A percentile compares a stretch with the other conserved stretches of the same genome.
These are phyloP conservation scores for Dendrocalamus sinicus DNA, from an alignment of 176 grass and related monocot genomes.

Conservation along the genomic window DNA sequence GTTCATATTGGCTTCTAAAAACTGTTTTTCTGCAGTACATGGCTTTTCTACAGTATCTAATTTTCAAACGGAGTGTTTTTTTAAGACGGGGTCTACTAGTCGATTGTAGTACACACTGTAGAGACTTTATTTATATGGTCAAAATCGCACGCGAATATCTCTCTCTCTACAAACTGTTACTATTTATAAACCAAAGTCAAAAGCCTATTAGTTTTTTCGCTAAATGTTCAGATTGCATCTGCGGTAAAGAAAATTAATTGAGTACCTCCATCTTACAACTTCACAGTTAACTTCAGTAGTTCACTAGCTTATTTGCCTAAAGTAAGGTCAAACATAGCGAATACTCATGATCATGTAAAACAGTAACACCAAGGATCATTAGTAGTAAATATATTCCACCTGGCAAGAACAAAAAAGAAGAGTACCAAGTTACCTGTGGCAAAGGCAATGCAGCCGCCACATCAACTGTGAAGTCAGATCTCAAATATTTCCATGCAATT, in stretches of 20 bases:
- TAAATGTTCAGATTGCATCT: background rate
- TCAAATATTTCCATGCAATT: slow-evolving; percentile 88
- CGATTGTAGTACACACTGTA: no score
- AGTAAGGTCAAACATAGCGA: slow-evolving; percentile 1
- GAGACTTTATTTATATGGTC: no score
- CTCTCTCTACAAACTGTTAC: no score
- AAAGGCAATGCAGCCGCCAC: slow-evolving; percentile 83
- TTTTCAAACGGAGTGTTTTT: no score
- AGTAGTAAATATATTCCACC: background rate
- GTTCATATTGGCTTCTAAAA: no score
- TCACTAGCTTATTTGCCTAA: background rate
- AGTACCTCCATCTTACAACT: slow-evolving; percentile 7
- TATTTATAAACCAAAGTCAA: no score
- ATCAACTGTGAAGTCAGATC: slow-evolving; percentile 78
- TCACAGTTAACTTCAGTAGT: background rate
- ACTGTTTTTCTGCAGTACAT: no score
- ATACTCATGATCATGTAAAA: background rate
- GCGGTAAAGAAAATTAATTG: slow-evolving; percentile 4
- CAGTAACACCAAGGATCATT: slow-evolving; percentile 5
- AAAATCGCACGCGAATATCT: no score
- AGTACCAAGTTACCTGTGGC: slow-evolving; percentile 72
- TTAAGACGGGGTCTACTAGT: no score
- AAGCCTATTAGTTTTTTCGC: background rate
- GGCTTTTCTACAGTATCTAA: no score
- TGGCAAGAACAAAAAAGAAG: slow-evolving; percentile 18